phyloP scores from a whole-genome alignment of 495 filamentous ascomycete genomes.

The Talaromyces proteolyticus region DNA sequence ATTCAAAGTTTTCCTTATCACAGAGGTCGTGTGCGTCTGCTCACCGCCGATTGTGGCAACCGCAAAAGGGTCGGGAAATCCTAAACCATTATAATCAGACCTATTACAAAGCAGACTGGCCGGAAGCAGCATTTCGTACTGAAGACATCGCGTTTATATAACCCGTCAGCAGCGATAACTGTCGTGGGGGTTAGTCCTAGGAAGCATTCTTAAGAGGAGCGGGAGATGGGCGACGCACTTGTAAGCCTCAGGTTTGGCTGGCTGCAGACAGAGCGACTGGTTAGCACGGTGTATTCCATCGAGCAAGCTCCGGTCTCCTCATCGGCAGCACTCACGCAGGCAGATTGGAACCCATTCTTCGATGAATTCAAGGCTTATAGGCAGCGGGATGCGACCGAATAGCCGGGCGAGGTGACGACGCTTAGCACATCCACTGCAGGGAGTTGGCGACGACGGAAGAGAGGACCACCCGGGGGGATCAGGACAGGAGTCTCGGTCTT shows the following conservation, averaged over 20 bases:
- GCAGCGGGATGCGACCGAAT: constrained; percentile 6
- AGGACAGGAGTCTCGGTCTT: no score
- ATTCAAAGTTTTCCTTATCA: constrained; percentile 95
- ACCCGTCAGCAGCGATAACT: constrained; percentile 98
- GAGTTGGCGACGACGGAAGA: constrained; percentile 1
- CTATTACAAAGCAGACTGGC: background rate
- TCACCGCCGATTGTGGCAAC: constrained; percentile 95
- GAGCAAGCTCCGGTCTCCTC: background rate
- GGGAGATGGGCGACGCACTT: constrained; percentile 47
- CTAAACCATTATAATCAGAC: constrained; percentile 36
- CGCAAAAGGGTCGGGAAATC: constrained; percentile 95
- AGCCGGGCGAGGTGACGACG: constrained; percentile 3
- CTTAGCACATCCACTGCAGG: constrained; percentile 3
- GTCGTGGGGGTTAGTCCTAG: constrained; percentile 16
- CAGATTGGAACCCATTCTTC: constrained; percentile 55
- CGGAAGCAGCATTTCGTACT: constrained; percentile 42
- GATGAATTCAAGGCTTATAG: constrained; percentile 13
- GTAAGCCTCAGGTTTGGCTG: constrained; percentile 59
- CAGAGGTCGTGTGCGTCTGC: constrained; percentile 90
- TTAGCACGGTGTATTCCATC: constrained; percentile 7
- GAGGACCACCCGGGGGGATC: no score
- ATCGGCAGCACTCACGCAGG: constrained; percentile 42
- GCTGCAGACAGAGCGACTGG: constrained; percentile 22
- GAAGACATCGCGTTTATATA: constrained; percentile 99
- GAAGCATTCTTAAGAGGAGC: no score